These are phyloP conservation scores for Phylloboletellus chloephorus DNA, from an alignment of 1,284 basidiomycete species.

Conservation along the genomic window DNA sequence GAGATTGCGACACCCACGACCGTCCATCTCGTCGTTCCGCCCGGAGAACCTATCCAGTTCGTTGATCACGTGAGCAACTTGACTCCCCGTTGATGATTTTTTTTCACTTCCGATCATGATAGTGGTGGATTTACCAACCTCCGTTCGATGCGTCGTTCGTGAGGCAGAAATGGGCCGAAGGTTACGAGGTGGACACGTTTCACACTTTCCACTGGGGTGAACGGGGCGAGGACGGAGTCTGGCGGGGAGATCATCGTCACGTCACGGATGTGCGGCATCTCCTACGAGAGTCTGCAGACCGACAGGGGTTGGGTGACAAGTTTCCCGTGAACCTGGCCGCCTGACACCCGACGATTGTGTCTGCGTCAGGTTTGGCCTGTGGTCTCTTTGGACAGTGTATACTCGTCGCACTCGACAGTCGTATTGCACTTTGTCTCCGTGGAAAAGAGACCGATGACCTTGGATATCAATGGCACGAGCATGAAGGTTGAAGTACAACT, in stretches of 20 bases:
- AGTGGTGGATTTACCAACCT: conserved; percentile 49
- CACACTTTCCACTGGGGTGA: conserved; percentile 49
- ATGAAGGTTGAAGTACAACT: background rate
- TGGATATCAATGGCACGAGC: no score
- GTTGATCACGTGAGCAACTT: conserved; percentile 41
- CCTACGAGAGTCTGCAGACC: conserved; percentile 34
- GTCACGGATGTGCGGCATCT: conserved; percentile 36
- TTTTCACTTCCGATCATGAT: background rate
- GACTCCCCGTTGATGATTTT: background rate
- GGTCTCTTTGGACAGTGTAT: background rate
- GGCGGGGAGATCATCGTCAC: conserved; percentile 35
- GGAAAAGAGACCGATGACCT: no score
- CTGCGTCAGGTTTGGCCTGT: no score
- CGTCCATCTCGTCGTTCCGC: conserved; percentile 39
- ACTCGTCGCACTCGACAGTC: background rate
- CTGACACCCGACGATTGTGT: no score
- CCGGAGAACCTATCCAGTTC: conserved; percentile 38
- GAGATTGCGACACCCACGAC: conserved; percentile 46
- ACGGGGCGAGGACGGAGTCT: conserved; percentile 31
- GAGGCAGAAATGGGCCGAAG: conserved; percentile 40
- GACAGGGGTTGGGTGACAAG: conserved; percentile 31
- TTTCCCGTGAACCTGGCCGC: conserved; percentile 17
- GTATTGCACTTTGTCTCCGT: no score
- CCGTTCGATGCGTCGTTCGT: conserved; percentile 45
- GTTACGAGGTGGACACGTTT: conserved; percentile 46